Conservation (phyloP, 192 early-diverging fungal genomes). For the Coemansia sp. region DNA sequence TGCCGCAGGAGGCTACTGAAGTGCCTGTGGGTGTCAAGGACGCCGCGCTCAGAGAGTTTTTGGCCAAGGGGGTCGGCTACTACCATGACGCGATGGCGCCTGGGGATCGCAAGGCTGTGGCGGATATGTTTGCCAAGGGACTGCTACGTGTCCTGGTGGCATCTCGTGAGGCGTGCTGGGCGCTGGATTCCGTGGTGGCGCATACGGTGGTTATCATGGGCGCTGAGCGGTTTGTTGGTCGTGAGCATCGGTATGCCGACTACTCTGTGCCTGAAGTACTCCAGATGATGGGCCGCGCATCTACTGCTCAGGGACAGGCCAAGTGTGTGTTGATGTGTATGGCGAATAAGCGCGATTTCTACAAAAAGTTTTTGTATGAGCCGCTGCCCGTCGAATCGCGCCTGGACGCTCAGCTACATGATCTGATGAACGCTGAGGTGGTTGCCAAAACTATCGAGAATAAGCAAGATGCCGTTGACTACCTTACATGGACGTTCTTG, state of each 20-base stretch:
- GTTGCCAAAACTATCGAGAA: slow-evolving; percentile 93
- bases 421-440: slow-evolving; percentile 97
- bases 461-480: slow-evolving; percentile 99
- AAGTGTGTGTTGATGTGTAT: slow-evolving; percentile 93
- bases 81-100: slow-evolving; percentile 88
- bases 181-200: slow-evolving; percentile 69
- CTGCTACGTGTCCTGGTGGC: slow-evolving; percentile 90
- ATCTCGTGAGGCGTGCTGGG: slow-evolving; percentile 90
- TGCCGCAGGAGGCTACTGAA: slow-evolving; percentile 65
- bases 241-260: slow-evolving; percentile 94
- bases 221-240: slow-evolving; percentile 90
- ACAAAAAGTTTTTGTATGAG: slow-evolving; percentile 97
- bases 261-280: slow-evolving; percentile 94
- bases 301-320: slow-evolving; percentile 63
- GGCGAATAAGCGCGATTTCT: slow-evolving; percentile 92
- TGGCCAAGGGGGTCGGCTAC: slow-evolving; percentile 83
- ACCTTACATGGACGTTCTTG: slow-evolving; percentile 97
- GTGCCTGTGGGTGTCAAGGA: slow-evolving; percentile 70
- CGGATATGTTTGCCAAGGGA: slow-evolving; percentile 68
- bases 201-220: slow-evolving; percentile 93
- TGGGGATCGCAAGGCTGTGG: slow-evolving; percentile 71
- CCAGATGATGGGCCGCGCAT: slow-evolving; percentile 98
- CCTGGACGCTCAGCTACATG: slow-evolving; percentile 90
- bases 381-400: slow-evolving; percentile 94
- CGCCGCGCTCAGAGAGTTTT: slow-evolving; percentile 63